Base-by-base conservation (phyloP, 768 basidiomycete genomes). In the Termitomyces titanicus region DNA sequence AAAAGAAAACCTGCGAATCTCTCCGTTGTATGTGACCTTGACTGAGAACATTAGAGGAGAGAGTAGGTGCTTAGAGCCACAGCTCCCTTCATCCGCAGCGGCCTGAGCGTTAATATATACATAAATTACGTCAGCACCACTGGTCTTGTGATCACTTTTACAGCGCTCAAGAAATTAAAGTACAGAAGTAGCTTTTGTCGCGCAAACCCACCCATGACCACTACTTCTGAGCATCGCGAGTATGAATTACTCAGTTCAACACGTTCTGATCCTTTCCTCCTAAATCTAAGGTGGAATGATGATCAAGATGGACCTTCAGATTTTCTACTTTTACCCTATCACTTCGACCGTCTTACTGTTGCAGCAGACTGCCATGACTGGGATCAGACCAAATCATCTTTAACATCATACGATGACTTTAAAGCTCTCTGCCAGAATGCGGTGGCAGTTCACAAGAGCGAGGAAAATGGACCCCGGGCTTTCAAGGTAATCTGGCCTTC, bases 21-120 rank as follows among this genome's bases (percentile, higher is more conserved):
- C 86, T 29, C 73, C 71, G 52, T 79, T 74, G 67, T 89, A 90
- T 20, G 86, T 87, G n/a, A 84, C 88, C 71, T 92, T 92, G 65
- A 91, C 80, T 54, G 82, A 82, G 75, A 90, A 89, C 81, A 86
- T 85, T 71, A 74, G 69, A 61, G 60, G 44, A 52, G 61, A 59
- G 65, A 60, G 57, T 58, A 53, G 57, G 60, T 51, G 15, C 24
- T 47, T 3, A 40, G 47, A n/a, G n/a, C n/a, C n/a, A n/a, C n/a
- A n/a, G n/a, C n/a, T n/a, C n/a, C n/a, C n/a, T n/a, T n/a, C n/a
- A n/a, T 53, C 35, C 51, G 29, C 40, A 54, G 49, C 52, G 18
- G 47, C 38, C 27, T 8, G 5, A 11, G 20, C 18, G 8, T 11
- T 42, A 55, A 47, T 46, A 35, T 45, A 18, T 15, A 3, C 39